Conservation (phyloP, 805 yeast species). For the Wickerhamomyces chaumierensis region DNA sequence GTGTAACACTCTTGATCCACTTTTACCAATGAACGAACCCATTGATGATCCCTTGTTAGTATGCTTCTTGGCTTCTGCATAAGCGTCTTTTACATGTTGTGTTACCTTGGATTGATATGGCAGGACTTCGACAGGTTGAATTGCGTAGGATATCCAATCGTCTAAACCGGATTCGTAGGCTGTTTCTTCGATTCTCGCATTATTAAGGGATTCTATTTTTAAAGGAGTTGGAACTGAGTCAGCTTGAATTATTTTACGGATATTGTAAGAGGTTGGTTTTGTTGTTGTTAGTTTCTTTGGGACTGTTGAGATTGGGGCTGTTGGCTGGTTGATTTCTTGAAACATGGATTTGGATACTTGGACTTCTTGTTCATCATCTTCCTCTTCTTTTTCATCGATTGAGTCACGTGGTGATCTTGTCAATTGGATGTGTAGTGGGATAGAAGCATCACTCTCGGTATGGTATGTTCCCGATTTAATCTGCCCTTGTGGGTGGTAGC, state of each 20-base stretch:
- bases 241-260: conserved; percentile 29
- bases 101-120: conserved; percentile 17
- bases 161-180: conserved; percentile 46
- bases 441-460: conserved; percentile 13
- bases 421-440: conserved; percentile 17
- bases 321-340: neutral
- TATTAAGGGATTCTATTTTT: conserved; percentile 30
- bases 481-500: too few species aligned
- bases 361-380: too few species aligned
- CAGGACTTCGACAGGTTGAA: conserved; percentile 21
- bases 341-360: neutral
- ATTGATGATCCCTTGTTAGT: conserved; percentile 11
- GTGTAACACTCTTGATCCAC: conserved; percentile 31
- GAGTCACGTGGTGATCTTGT: conserved; percentile 3
- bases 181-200: conserved; percentile 30
- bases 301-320: neutral
- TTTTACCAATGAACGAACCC: conserved; percentile 36
- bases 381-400: neutral
- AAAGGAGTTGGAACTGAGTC: conserved; percentile 27
- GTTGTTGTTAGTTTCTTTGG: neutral
- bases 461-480: conserved; percentile 9
- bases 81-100: conserved; percentile 47
- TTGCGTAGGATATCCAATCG: conserved; percentile 35
- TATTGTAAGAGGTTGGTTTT: conserved; percentile 16
- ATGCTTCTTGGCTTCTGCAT: conserved; percentile 40